Conservation (phyloP, 2,329 filamentous ascomycete genomes). For the Pestalotiopsis sp. region DNA sequence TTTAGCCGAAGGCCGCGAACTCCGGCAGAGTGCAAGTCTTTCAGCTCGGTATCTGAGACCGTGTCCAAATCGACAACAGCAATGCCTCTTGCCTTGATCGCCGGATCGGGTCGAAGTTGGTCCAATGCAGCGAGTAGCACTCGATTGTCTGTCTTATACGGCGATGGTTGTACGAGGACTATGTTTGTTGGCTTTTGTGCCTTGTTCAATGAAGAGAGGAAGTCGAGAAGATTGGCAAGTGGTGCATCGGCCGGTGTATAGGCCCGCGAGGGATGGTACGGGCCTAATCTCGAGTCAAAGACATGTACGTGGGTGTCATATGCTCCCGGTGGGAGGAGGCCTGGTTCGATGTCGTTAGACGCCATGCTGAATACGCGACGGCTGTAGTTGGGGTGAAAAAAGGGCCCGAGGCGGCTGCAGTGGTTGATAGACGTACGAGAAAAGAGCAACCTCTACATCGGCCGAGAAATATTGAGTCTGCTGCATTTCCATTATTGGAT, state of each 20-base stretch:
- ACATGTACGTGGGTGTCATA: conserved; percentile 20
- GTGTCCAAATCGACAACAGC: neutral
- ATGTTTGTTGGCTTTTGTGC: neutral
- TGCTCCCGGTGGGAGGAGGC: neutral
- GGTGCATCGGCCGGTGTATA: conserved; percentile 17
- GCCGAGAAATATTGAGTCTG: too few species aligned
- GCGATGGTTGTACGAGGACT: neutral
- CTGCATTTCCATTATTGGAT: too few species aligned
- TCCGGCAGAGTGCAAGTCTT: neutral
- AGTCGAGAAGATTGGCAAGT: neutral
- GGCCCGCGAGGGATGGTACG: conserved; percentile 8
- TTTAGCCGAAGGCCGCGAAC: neutral
- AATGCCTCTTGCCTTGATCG: neutral
- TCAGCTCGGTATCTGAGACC: neutral
- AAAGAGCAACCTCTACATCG: too few species aligned
- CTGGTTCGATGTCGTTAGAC: neutral
- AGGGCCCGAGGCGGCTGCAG: neutral
- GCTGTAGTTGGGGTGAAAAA: neutral
- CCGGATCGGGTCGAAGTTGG: neutral
- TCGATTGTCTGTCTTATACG: neutral
- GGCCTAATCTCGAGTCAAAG: conserved; percentile 15
- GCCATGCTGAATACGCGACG: neutral
- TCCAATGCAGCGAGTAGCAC: neutral
- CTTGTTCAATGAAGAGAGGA: neutral
- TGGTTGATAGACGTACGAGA: too few species aligned